phyloP scores from a whole-genome alignment of 805 yeast species.

The Komagataella pseudopastoris region DNA sequence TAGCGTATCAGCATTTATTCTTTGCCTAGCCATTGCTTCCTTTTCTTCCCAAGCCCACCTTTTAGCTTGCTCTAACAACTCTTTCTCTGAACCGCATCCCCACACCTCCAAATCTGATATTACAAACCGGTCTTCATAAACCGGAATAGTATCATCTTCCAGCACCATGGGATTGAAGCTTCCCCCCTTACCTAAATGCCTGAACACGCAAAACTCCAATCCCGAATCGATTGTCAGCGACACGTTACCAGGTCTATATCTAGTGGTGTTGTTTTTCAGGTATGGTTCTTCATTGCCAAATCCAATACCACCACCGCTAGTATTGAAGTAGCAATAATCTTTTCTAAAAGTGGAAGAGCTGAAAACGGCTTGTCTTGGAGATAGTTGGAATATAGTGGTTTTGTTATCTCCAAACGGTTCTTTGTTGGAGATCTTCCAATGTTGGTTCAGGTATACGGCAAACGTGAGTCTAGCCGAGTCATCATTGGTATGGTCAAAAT shows the following conservation, averaged over 20 bases:
- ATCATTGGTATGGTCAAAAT: conserved; percentile 6
- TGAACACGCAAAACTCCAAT: conserved; percentile 69
- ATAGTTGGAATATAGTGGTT: conserved; percentile 48
- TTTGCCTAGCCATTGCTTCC: conserved; percentile 70
- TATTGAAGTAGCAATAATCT: conserved; percentile 51
- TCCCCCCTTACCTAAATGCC: conserved; percentile 53
- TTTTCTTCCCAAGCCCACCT: conserved; percentile 88
- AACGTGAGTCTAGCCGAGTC: conserved; percentile 34
- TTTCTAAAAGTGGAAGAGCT: conserved; percentile 19
- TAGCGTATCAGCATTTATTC: conserved; percentile 47
- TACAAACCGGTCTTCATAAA: conserved; percentile 56
- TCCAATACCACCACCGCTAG: conserved; percentile 70
- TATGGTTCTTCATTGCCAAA: conserved; percentile 63
- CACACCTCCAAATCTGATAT: conserved; percentile 77
- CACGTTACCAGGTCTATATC: conserved; percentile 58
- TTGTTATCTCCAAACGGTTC: conserved; percentile 54
- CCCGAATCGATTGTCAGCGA: conserved; percentile 68
- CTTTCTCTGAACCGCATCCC: conserved; percentile 80
- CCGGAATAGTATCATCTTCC: conserved; percentile 14
- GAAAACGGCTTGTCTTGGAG: conserved; percentile 52
- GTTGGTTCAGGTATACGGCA: conserved; percentile 52
- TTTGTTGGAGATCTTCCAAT: conserved; percentile 71
- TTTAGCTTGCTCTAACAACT: conserved; percentile 60
- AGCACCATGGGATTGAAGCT: conserved; percentile 19
- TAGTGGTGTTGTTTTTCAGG: conserved; percentile 25